Evolutionary conservation across 225 moss, liverwort and hornwort genomes (phyloP), one percentile per base, ranked within the genome.

Genomic region (Ulota crispa): DNA sequence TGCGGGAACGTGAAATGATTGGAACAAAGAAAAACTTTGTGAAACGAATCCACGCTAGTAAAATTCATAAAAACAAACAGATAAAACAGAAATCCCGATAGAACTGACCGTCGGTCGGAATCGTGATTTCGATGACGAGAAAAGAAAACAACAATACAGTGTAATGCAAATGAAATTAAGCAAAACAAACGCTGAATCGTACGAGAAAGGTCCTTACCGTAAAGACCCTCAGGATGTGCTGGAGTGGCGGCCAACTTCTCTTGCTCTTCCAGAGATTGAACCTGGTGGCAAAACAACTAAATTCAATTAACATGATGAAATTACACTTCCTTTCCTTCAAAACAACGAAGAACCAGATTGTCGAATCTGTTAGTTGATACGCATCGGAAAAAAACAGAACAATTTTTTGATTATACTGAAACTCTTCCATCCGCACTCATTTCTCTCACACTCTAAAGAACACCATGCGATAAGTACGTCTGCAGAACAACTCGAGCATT

Each of bases 181-280:
- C 34, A 60, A 57, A 36, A 12, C 12, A 50, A 57, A 61, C 4
- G 34, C 23, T 43, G 50, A 64, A 42, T 75, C 57, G 18, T 57
- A 60, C 41, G 70, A 18, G 67, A 64, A 42, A 32, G 20, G 56
- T 66, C 53, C 77, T 65, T 86, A 94, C 94, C 94, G 79, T 88
- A 83, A 67, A 94, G 93, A 60, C 91, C 94, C 63, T 94, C 94
- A 28, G 93, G 91, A 85, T 94, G 94, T 18, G 89, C 93, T 68
- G 94, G 94, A 63, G 94, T 91, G 54, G 94, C 93, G 31, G 94
- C 93, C 64, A 94, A 61, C 70, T 87, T 86, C 74, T 93, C 90
- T 80, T 94, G 94, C 83, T 94, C 93, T 76, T 89, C 83, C 59
- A 93, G 56, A 68, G 94, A 93, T 80, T 89, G 88, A 64, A 94